These are phyloP conservation scores for Papiliotrema flavescens DNA, from an alignment of 1,284 basidiomycete species.

Conservation along the genomic window DNA sequence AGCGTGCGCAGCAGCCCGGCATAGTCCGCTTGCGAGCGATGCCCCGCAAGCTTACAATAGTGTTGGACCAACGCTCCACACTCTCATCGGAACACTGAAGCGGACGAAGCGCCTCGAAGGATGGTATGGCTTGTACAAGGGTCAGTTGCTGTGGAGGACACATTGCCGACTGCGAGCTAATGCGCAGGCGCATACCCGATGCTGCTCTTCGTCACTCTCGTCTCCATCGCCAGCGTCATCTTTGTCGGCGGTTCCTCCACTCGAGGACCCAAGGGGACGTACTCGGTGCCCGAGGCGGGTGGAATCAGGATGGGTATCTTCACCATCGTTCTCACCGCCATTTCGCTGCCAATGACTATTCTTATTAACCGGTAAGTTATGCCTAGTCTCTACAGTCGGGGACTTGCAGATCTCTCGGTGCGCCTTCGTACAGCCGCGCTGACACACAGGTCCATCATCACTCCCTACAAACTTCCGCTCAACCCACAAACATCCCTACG, in stretches of 20 bases:
- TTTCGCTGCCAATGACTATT: constrained; percentile 73
- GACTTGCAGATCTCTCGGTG: not conserved
- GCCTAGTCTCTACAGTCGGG: too few species aligned
- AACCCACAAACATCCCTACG: constrained; percentile 62
- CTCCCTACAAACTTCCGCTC: constrained; percentile 72
- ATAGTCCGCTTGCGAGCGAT: not conserved
- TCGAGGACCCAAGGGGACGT: constrained; percentile 55
- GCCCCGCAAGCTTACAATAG: constrained; percentile 16
- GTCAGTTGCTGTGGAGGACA: constrained; percentile 52
- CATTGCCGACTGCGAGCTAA: not conserved
- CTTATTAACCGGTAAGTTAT: constrained; percentile 71
- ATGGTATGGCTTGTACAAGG: constrained; percentile 76
- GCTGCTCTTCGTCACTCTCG: constrained; percentile 59
- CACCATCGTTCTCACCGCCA: constrained; percentile 59
- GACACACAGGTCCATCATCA: constrained; percentile 68
- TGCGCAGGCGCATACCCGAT: constrained; percentile 61
- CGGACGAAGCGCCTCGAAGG: constrained; percentile 78
- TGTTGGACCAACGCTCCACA: constrained; percentile 49
- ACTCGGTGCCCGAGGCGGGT: constrained; percentile 66
- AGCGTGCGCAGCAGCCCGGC: not conserved
- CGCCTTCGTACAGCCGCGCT: not conserved
- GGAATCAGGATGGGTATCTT: constrained; percentile 54
- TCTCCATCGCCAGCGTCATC: constrained; percentile 43
- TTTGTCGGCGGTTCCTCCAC: constrained; percentile 44
- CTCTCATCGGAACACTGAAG: constrained; percentile 57